Base-by-base conservation (phyloP, 2,329 filamentous ascomycete genomes). In the Colletotrichum ledebouriae region DNA sequence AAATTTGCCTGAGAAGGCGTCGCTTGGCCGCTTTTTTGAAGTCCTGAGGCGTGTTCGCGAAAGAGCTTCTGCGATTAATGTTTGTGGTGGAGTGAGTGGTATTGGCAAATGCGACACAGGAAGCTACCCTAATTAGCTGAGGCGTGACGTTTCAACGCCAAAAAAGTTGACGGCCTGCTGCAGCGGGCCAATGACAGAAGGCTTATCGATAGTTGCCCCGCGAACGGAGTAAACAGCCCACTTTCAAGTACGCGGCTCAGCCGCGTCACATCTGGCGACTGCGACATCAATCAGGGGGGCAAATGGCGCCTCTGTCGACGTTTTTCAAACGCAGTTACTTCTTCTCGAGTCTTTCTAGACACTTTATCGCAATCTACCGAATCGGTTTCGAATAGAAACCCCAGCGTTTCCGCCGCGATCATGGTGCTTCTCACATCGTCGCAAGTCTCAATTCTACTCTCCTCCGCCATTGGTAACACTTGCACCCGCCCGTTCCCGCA, bases 381-480 rank as follows among this genome's bases (percentile, higher is more conserved):
- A 49, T 15, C 59, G 20, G 34, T 59, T 25, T 6, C 15, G 13
- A 15, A 39, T 29, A 29, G 34, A 42, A 58, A 44, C 33, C 15
- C 37, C 37, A 4, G 5, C 17, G 55, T 49, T 10, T 39, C 7
- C 47, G 37, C 53, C 17, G 46, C 56, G 6, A 41, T 29, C 58
- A 67, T 70, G 68, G 69, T 91, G 75, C 81, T 94, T 71, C 86
- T 94, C 74, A 90, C 89, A 6, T 90, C 89, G 15, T 85, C 87
- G 10, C 91, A 93, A 81, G 90, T 93, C 62, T 92, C 91, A 42
- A 81, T 93, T 69, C 82, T 90, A 68, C 81, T 91, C 67, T 90
- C 91, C 29, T 86, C 87, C 10, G 78, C 81, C 44, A 87, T 93
- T 70, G 84, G 91, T 93, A 85, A 67, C 22, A 22, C 22, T 22